A percentile compares a stretch with the other conserved stretches of the same genome.
Evolutionary conservation across 352 stramenopile genomes (phyloP).

Genomic region (Aphanomyces cochlioides): DNA sequence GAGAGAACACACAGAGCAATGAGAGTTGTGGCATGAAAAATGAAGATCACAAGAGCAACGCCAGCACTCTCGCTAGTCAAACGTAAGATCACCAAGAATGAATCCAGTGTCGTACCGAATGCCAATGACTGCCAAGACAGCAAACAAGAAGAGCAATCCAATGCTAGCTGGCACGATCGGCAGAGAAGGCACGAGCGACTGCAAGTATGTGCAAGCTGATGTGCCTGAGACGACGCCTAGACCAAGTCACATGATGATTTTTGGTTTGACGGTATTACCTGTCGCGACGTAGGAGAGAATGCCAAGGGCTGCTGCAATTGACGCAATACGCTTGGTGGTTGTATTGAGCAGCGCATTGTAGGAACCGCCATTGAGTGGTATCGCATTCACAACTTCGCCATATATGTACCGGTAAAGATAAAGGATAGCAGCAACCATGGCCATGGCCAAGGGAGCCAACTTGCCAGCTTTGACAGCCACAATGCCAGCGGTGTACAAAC

Average conservation of each 20-base stretch:
- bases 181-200: conserved; percentile 54
- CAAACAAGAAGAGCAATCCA: conserved; percentile 68
- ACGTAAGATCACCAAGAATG: not conserved
- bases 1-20: conserved; percentile 47
- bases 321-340: conserved; percentile 81
- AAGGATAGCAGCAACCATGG: conserved; percentile 61
- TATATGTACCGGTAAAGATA: conserved; percentile 78
- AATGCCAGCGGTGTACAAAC: conserved; percentile 58
- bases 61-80: conserved; percentile 51
- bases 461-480: conserved; percentile 55
- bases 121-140: conserved; percentile 58
- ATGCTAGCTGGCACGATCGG: conserved; percentile 41
- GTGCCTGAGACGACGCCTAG: conserved; percentile 49
- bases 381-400: conserved; percentile 80
- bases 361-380: conserved; percentile 86
- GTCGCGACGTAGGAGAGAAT: conserved; percentile 89
- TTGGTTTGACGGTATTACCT: conserved; percentile 32
- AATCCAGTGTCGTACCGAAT: conserved; percentile 39
- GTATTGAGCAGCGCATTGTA: conserved; percentile 90
- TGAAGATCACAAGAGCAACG: conserved; percentile 82
- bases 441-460: conserved; percentile 70
- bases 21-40: conserved; percentile 67
- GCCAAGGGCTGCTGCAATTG: conserved; percentile 70
- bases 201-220: conserved; percentile 75
- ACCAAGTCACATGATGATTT: not conserved